Percentiles rank a stretch among this genome's conserved stretches.
Evolutionary conservation across 441 rosid species (phyloP).

Genomic region (Geranium incanum): DNA sequence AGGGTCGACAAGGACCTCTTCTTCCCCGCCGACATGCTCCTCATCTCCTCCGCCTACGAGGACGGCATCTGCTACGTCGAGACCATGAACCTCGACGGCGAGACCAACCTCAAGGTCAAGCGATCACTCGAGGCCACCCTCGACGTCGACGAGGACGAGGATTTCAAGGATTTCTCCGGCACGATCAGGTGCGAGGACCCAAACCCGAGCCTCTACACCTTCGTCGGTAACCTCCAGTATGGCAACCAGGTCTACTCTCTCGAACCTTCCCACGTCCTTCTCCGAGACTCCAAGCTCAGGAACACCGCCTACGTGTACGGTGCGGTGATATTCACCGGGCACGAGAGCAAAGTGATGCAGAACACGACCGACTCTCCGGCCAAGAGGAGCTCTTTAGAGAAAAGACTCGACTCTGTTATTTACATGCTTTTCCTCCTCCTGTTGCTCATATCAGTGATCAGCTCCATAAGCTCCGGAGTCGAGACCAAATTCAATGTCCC

Average conservation of each 20-base stretch:
- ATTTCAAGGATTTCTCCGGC: slow-evolving; percentile 52
- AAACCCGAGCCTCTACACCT: slow-evolving; percentile 77
- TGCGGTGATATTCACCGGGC: slow-evolving; percentile 80
- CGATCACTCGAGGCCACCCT: slow-evolving; percentile 63
- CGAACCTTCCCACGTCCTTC: slow-evolving; percentile 83
- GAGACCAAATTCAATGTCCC: slow-evolving; percentile 50
- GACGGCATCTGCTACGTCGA: slow-evolving; percentile 95
- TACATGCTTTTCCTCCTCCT: slow-evolving; percentile 59
- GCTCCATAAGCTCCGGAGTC: slow-evolving; percentile 71
- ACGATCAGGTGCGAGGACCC: slow-evolving; percentile 87
- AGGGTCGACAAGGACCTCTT: slow-evolving; percentile 80
- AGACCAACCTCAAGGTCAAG: slow-evolving; percentile 80
- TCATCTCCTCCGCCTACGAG: slow-evolving; percentile 74
- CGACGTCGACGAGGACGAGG: slow-evolving; percentile 44
- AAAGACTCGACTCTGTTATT: slow-evolving; percentile 64
- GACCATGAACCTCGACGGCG: slow-evolving; percentile 92
- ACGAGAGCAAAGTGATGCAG: slow-evolving; percentile 86
- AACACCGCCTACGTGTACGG: slow-evolving; percentile 84
- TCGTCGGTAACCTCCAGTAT: slow-evolving; percentile 65
- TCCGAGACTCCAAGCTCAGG: slow-evolving; percentile 80
- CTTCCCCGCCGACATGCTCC: slow-evolving; percentile 91
- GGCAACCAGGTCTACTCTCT: slow-evolving; percentile 59
- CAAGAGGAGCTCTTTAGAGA: slow-evolving; percentile 88
- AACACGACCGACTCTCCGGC: slow-evolving; percentile 89
- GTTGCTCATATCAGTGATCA: slow-evolving; percentile 52